Evolutionary conservation across 768 basidiomycete genomes (phyloP), one percentile per base, ranked within the genome.

Genomic region (Hypholoma sublateritium): DNA sequence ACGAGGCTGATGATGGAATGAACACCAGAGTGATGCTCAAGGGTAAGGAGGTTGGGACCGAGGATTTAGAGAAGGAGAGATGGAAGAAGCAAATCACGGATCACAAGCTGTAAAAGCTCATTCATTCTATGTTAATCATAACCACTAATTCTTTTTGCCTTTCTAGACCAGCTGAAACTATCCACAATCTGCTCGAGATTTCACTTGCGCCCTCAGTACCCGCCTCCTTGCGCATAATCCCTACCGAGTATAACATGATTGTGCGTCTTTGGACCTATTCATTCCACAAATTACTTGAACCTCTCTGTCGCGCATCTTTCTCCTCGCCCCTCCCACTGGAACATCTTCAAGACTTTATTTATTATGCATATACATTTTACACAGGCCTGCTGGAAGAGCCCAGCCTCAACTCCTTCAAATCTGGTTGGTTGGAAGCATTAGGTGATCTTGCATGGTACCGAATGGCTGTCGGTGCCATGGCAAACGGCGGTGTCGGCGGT

Each of bases 341-440:
- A 59, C 91, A 94, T 58, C 83, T 98, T 0, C 91, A 93, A 66
- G 95, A 95, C 59, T 95, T 95, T 63, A 93, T 97, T 42, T 93
- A 95, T 64, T 97, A 93, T 62, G 91, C 96, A 0, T 99, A 98
- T 73, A 87, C 86, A 0, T 96, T 95, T 65, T 98, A 98, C 74
- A 89, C 94, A 0, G 86, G 88, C 37, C 81, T 98, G 2, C 77
- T 94, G 48, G 96, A 98, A 66, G 90, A 97, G 67, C 84, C 81
- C n/a, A n/a, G n/a, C n/a, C n/a, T n/a, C n/a, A n/a, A n/a, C n/a
- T n/a, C n/a, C n/a, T n/a, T n/a, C n/a, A n/a, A n/a, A n/a, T n/a
- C n/a, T n/a, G n/a, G n/a, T n/a, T n/a, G n/a, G n/a, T n/a, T n/a
- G n/a, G n/a, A n/a, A n/a, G n/a, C n/a, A n/a, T n/a, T n/a, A n/a